Base-by-base conservation (phyloP, 2,329 filamentous ascomycete genomes). In the Ophioceras dolichostomum region DNA sequence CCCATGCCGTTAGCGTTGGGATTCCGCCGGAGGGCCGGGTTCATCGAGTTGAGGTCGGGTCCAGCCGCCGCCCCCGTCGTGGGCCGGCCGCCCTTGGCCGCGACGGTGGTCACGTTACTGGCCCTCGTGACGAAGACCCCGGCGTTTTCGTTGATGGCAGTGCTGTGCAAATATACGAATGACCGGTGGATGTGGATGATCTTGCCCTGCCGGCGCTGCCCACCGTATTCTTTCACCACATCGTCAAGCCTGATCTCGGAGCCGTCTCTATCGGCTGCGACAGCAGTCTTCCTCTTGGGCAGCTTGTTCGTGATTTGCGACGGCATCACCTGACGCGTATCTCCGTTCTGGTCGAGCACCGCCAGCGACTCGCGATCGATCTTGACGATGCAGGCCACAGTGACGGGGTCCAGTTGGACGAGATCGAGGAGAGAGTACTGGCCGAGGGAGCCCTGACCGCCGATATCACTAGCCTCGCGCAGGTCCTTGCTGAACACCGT, bases 401-500 rank as follows among this genome's bases (percentile, higher is more conserved):
- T 96, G 3, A 87, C 80, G 29, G 85, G 77, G 57, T 96, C 89
- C 43, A 98, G 74, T 59, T 96, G 88, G 12, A 98, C 86, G 19
- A 98, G 71, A 55, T 98, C 91, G 49, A 93, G 86, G 24, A 98
- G 76, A 47, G 88, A 83, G 57, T 83, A 96, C 58, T 93, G 84
- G 10, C 86, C 86, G n/a, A 89, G 64, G 22, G 78, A 76, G 20
- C 85, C 83, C 51, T 88, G 79, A 13, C 85, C 87, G 44, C 87
- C 88, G 48, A 87, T 86, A 54, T 96, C 91, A 39, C 85, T 86
- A 20, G 91, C 91, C 58, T 94, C 85, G 47, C 93, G 77, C 42
- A 98, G 64, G 62, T 98, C 91, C 57, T 94, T 95, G 65, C 89
- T 95, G 55, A 98, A 98, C 24, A 98, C 91, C 0, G 88, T 95